These are phyloP conservation scores for Alloteropsis semialata DNA, from an alignment of 176 grass and related monocot species.

Conservation along the genomic window DNA sequence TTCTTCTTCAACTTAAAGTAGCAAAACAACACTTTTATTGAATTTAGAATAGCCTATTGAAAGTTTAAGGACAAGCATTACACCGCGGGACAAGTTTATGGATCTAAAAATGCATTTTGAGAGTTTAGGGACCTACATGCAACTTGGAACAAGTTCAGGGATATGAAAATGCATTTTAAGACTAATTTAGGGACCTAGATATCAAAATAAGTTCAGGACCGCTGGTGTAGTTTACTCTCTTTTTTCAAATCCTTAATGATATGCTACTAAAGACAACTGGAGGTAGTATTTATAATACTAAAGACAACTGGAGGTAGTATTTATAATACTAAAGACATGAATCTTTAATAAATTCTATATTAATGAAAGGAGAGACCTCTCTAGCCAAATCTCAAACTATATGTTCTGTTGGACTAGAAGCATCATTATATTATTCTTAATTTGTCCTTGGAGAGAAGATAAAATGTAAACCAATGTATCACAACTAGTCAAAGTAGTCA, in stretches of 20 bases:
- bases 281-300: background rate
- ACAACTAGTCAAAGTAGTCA: background rate
- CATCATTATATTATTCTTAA: background rate
- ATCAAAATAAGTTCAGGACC: too few relatives aligned
- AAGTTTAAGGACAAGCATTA: too few relatives aligned
- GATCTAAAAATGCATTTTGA: too few relatives aligned
- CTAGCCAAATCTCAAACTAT: background rate
- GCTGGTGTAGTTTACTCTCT: too few relatives aligned
- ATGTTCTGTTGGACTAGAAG: background rate
- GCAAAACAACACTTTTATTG: too few relatives aligned
- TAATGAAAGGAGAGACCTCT: background rate
- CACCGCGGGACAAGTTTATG: too few relatives aligned
- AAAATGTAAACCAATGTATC: background rate
- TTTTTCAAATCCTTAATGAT: background rate
- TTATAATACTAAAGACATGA: background rate
- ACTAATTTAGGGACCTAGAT: too few relatives aligned
- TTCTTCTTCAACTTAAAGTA: too few relatives aligned
- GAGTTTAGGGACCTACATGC: too few relatives aligned
- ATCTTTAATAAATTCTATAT: background rate
- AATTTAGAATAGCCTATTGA: too few relatives aligned
- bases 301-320: background rate
- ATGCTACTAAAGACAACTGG: background rate
- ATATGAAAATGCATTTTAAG: too few relatives aligned
- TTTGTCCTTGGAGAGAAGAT: background rate
- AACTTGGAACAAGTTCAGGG: too few relatives aligned